phyloP scores from a whole-genome alignment of 768 basidiomycete species.

The Tylopilus cervinicoccineus region DNA sequence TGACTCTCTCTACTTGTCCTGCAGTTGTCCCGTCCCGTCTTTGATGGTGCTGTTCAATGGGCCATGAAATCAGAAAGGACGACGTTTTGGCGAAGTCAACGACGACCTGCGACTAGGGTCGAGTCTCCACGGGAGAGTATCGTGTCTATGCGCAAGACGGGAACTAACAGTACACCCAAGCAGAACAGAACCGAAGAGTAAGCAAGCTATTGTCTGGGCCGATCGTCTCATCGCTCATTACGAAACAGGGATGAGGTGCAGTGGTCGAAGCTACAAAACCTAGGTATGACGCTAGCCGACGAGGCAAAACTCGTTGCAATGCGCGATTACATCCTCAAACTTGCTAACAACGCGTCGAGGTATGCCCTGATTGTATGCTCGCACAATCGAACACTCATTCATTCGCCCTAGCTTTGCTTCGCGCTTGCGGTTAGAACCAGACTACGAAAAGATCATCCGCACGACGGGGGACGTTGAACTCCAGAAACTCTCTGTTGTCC shows the following conservation, averaged over 20 bases:
- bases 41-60: slow-evolving; percentile 86
- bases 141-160: slow-evolving; percentile 55
- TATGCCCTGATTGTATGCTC: slow-evolving; percentile 26
- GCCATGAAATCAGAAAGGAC: slow-evolving; percentile 81
- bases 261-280: slow-evolving; percentile 71
- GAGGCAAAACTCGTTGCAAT: slow-evolving; percentile 86
- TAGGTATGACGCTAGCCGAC: slow-evolving; percentile 81
- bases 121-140: slow-evolving; percentile 76
- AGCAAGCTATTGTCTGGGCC: slow-evolving; percentile 22
- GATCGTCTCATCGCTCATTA: background rate
- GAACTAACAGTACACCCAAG: slow-evolving; percentile 34
- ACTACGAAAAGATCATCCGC: slow-evolving; percentile 60
- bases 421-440: slow-evolving; percentile 58
- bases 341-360: slow-evolving; percentile 79
- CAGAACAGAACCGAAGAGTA: slow-evolving; percentile 75
- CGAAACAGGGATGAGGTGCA: slow-evolving; percentile 69
- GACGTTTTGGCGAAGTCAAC: slow-evolving; percentile 69
- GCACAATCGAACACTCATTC: slow-evolving; percentile 3
- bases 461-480: slow-evolving; percentile 69
- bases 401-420: slow-evolving; percentile 55
- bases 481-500: slow-evolving; percentile 83
- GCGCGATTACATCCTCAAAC: slow-evolving; percentile 82
- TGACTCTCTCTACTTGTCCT: background rate
- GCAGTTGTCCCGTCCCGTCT: slow-evolving; percentile 63
- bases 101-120: slow-evolving; percentile 42